Evolutionary conservation across 2,329 filamentous ascomycete genomes (phyloP).

Genomic region (Penicillium rolfsii): DNA sequence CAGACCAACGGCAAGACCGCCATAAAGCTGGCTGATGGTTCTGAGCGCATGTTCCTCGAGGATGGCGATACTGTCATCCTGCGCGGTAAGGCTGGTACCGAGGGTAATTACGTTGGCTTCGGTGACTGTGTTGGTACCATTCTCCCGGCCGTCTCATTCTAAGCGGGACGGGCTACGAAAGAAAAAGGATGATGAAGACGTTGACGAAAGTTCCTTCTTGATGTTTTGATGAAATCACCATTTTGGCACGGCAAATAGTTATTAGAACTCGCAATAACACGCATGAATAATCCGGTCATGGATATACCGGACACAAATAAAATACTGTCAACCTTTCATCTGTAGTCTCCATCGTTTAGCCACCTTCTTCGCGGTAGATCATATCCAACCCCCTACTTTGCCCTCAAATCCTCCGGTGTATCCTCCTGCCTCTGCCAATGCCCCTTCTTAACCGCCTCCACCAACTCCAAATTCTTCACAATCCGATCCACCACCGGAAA

Average conservation of each 20-base stretch:
- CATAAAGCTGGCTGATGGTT: slow-evolving; percentile 65
- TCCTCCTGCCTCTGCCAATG: slow-evolving; percentile 61
- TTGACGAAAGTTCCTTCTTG: slow-evolving; percentile 2
- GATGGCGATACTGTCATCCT: slow-evolving; percentile 74
- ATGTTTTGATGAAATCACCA: slow-evolving; percentile 8
- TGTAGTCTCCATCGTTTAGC: too few relatives aligned
- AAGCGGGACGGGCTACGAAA: slow-evolving; percentile 8
- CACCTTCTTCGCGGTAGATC: too few relatives aligned
- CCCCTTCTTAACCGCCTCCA: slow-evolving; percentile 57
- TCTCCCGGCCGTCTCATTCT: slow-evolving; percentile 47
- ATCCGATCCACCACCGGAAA: slow-evolving; percentile 55
- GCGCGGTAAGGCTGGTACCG: slow-evolving; percentile 67
- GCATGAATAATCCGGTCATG: not conserved
- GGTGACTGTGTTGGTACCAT: slow-evolving; percentile 72
- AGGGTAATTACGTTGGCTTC: slow-evolving; percentile 73
- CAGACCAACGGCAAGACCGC: slow-evolving; percentile 69
- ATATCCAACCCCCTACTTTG: slow-evolving; percentile 12
- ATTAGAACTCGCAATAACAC: slow-evolving; percentile 12
- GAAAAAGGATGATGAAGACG: slow-evolving; percentile 6
- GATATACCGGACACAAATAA: not conserved
- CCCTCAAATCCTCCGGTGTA: slow-evolving; percentile 53
- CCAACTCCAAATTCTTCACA: slow-evolving; percentile 50
- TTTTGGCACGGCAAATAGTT: slow-evolving; percentile 10
- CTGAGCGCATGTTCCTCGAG: slow-evolving; percentile 70
- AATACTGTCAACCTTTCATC: not conserved